Base-by-base conservation (phyloP, 1,139 yeast genomes). In the Trichomonascaceae sp. region DNA sequence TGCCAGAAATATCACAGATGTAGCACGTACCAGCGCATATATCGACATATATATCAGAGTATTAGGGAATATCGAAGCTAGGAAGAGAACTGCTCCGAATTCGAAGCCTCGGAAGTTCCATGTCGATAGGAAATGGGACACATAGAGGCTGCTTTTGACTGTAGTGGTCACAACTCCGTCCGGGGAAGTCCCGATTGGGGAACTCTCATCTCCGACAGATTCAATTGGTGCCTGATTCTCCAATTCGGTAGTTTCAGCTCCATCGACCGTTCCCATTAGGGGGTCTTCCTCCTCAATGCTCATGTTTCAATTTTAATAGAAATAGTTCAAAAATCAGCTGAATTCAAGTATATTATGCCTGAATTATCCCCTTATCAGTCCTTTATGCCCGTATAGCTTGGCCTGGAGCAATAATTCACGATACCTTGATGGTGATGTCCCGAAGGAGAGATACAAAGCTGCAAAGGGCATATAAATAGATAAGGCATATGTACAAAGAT, bases 91-190 rank as follows among this genome's bases (percentile, higher is more conserved):
- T 5, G 71, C 66, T n/a, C 71, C 72, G 58, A 61, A 71, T 55
- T 70, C 74, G 54, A 70, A 68, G 15, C 66, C 63, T 6, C 74
- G 60, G 5, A 70, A 61, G 52, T 71, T 70, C 72, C 73, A 70
- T 18, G 71, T 67, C 19, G 71, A 70, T 13, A 70, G 60, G 39
- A 62, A 60, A 53, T 70, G 74, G 0, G 73, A 70, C 9, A 63
- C 45, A 55, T 67, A 69, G 1, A 69, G 55, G 15, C 41, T 9
- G 41, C 41, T 17, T 36, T 36, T 36, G 41, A 36, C 17, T 13
- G 9, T 15, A 6, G 15, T 15, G 15, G 41, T 12, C 18, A 13
- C 17, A 36, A 13, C n/a, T 36, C 41, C 41, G 17, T 36, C 41
- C 17, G 41, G 17, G 17, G 41, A 36, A 36, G 8, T 36, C 17